These are phyloP conservation scores for Podila verticillata DNA, from an alignment of 192 early-diverging fungal species.

Conservation along the genomic window DNA sequence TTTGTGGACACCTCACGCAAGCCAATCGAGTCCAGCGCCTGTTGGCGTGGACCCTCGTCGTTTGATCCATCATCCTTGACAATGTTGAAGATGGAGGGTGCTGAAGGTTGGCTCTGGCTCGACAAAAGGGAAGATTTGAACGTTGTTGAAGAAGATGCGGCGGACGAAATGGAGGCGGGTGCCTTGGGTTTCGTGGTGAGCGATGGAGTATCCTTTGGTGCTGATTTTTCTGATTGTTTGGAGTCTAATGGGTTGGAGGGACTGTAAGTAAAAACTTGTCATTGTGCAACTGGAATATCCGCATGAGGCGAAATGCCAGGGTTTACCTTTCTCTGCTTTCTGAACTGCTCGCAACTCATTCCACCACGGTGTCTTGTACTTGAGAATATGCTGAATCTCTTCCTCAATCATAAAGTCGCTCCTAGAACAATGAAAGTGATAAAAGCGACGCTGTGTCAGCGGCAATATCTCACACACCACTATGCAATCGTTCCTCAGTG, in stretches of 20 bases:
- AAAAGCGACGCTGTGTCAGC: background rate
- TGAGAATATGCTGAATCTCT: slow-evolving; percentile 82
- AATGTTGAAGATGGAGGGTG: slow-evolving; percentile 57
- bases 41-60: background rate
- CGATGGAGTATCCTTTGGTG: background rate
- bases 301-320: no score
- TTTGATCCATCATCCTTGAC: slow-evolving; percentile 15
- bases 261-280: no score
- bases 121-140: slow-evolving; percentile 14
- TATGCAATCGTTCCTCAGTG: background rate
- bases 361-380: slow-evolving; percentile 76
- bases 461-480: background rate
- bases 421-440: slow-evolving; percentile 49
- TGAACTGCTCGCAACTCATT: slow-evolving; percentile 72
- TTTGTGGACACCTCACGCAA: slow-evolving; percentile 30
- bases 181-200: background rate
- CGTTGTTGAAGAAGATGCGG: background rate
- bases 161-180: background rate
- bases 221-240: background rate
- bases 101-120: slow-evolving; percentile 10
- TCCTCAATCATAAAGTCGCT: slow-evolving; percentile 86
- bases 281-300: no score
- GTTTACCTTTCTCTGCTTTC: slow-evolving; percentile 54
- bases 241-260: no score
- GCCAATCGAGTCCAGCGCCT: slow-evolving; percentile 6